Evolutionary conservation across 768 basidiomycete genomes (phyloP), one percentile per base, ranked within the genome.

Genomic region (Leccinum disarticulatum): DNA sequence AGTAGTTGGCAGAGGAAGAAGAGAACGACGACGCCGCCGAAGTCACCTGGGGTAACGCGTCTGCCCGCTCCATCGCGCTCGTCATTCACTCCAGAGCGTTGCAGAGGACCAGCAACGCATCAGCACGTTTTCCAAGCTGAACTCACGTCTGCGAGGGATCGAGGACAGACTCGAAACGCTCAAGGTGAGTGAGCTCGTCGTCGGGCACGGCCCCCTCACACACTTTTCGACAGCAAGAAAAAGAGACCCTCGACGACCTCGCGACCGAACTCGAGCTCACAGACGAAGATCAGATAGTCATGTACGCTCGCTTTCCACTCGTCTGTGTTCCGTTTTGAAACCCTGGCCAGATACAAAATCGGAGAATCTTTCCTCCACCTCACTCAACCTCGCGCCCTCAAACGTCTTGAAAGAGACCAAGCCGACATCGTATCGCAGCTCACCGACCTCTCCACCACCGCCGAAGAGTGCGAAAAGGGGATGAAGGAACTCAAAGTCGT

Each of bases 241-340:
- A 95, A 76, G 95, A 97, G 66, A 90, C 93, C 3, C 83, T 96
- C 14, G 93, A 96, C 60, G 95, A 98, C 71, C 82, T 97, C 31
- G 76, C 85, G 2, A 90, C 83, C 49, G 95, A 97, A 68, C 82
- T 98, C 25, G 94, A 96, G 69, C 84, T 98, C 10, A 86, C 87
- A 1, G 93, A 96, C 61, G 93, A 95, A 66, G 88, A 91, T 59
- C 83, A 91, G 57, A 79, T 79, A 1, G 86, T 97, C 4, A 68
- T 94, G 91, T 94, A 65, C 58, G 89, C 72, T 14, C 46, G 38
- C 35, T 60, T 8, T 30, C 15, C 19, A 22, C 31, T 54, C 28
- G 77, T 79, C 0, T 82, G 91, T 9, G 68, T 93, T 87, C 90
- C 67, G 55, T 84, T 67, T 84, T 67, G n/a, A 43, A 19, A 43